Base-by-base conservation (phyloP, 108 stramenopile species). In the Bacterosira constricta region DNA sequence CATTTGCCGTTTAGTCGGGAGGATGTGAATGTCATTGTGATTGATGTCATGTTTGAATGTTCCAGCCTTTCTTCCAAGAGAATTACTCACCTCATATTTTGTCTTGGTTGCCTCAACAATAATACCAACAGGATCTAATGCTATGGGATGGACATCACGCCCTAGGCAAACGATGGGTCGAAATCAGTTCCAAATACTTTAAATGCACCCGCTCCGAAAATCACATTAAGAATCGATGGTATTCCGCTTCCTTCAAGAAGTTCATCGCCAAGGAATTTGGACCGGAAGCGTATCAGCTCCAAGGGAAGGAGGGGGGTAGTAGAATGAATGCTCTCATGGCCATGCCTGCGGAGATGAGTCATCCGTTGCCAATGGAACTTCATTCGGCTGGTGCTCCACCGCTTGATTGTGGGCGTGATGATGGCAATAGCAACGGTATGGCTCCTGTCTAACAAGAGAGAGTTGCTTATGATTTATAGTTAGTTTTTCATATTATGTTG, bases 181-280 rank as follows among this genome's bases (percentile, higher is more conserved):
- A 95, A 69, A 95, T 95, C 29, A 85, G 88, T n/a, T 86, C 85
- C 17, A 91, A 89, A 62, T 85, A 76, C 54, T 95, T 95, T 63
- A 85, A 92, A 20, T 84, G 83, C 5, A 65, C 82, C 6, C 62
- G 94, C 36, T 89, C 88, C 1, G 94, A 95, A 71, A 95, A 95
- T 78, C 91, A 95, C 63, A 91, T 95, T 57, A 95, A 95, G 86
- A 95, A 95, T 74, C 85, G 94, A 4, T 95, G 94, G 91, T 92
- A 95, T 76, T 86, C 84, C 71, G 94, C 94, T 29, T 86, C 89
- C 8, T 94, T 94, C 44, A 79, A 79, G 56, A 79, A 79, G 47
- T 72, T 79, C 39, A 66, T 79, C 39, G 63, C 56, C 0, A 62
- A 27, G 4, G 77, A 79, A 29, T 79, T 79, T 18, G 77, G 77